Percentiles rank a stretch among this genome's conserved stretches.
Evolutionary conservation across 441 rosid genomes (phyloP).

Genomic region (Biscutella laevigata): DNA sequence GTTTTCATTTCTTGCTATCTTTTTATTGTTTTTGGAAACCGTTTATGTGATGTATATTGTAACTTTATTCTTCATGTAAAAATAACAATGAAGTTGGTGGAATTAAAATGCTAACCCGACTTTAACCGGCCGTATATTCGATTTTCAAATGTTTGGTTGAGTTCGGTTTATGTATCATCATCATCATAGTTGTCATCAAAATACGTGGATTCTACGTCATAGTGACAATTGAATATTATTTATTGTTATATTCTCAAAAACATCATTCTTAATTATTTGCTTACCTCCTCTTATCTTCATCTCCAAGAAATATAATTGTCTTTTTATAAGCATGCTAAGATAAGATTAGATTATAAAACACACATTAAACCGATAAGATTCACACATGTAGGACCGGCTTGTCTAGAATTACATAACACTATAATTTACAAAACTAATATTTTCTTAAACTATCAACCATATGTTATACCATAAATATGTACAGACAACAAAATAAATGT

Average conservation of each 20-base stretch:
- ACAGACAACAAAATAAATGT: background rate
- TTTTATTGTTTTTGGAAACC: no score
- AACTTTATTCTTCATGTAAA: no score
- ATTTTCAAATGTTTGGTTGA: no score
- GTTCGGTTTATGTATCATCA: background rate
- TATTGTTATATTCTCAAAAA: background rate
- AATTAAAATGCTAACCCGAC: no score
- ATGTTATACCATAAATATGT: slow-evolving; percentile 12
- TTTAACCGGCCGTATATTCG: no score
- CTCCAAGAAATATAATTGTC: slow-evolving; percentile 8
- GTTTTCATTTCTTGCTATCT: no score
- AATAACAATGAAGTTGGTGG: no score
- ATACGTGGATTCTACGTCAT: slow-evolving; percentile 15
- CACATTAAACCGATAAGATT: slow-evolving; percentile 11
- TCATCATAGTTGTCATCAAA: background rate
- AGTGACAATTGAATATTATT: background rate
- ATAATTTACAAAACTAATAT: slow-evolving; percentile 15
- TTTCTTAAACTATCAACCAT: slow-evolving; percentile 25
- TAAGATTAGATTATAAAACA: slow-evolving; percentile 13
- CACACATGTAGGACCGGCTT: slow-evolving; percentile 22
- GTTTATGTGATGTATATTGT: no score
- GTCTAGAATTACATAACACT: slow-evolving; percentile 30
- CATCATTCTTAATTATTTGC: background rate
- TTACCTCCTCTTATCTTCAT: slow-evolving; percentile 11
- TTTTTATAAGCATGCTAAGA: slow-evolving; percentile 17